Evolutionary conservation across 1,139 yeast genomes (phyloP).

Genomic region (Geotrichum citri-aurantii): DNA sequence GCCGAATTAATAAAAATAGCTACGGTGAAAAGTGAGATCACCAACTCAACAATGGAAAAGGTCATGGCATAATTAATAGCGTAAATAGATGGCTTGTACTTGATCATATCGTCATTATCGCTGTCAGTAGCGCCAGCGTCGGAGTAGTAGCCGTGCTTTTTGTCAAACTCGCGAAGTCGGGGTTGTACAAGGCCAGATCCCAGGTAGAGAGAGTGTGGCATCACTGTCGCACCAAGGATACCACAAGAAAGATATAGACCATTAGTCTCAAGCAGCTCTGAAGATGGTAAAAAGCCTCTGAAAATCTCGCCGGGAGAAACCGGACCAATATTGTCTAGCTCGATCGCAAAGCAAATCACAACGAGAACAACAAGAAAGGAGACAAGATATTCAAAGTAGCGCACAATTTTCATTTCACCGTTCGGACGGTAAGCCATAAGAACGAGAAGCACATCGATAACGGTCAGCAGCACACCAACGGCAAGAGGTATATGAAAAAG

Average conservation of each 20-base stretch:
- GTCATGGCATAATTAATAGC: conserved; percentile 64
- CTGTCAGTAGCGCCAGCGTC: conserved; percentile 41
- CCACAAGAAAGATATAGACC: conserved; percentile 74
- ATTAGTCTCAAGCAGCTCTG: conserved; percentile 51
- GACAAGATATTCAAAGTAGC: conserved; percentile 61
- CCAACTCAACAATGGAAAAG: conserved; percentile 60
- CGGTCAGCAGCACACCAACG: conserved; percentile 71
- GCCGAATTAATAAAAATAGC: conserved; percentile 79
- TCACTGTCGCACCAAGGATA: conserved; percentile 75
- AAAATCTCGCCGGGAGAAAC: conserved; percentile 47
- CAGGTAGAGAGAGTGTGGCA: conserved; percentile 73
- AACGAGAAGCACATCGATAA: conserved; percentile 66
- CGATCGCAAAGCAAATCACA: conserved; percentile 65
- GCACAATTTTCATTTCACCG: conserved; percentile 56
- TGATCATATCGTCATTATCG: conserved; percentile 27
- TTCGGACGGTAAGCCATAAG: conserved; percentile 72
- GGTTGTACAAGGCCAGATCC: conserved; percentile 77
- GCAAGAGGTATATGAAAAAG: conserved; percentile 63
- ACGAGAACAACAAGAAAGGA: conserved; percentile 64
- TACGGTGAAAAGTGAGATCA: conserved; percentile 60
- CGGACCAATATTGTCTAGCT: conserved; percentile 51
- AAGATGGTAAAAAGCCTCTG: conserved; percentile 67
- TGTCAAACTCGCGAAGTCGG: conserved; percentile 56
- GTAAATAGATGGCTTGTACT: conserved; percentile 48
- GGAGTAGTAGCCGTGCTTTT: conserved; percentile 28